A percentile compares a stretch with the other conserved stretches of the same genome.
Evolutionary conservation across 176 grass and related monocot genomes (phyloP).

Genomic region (Hyparrhenia diplandra): DNA sequence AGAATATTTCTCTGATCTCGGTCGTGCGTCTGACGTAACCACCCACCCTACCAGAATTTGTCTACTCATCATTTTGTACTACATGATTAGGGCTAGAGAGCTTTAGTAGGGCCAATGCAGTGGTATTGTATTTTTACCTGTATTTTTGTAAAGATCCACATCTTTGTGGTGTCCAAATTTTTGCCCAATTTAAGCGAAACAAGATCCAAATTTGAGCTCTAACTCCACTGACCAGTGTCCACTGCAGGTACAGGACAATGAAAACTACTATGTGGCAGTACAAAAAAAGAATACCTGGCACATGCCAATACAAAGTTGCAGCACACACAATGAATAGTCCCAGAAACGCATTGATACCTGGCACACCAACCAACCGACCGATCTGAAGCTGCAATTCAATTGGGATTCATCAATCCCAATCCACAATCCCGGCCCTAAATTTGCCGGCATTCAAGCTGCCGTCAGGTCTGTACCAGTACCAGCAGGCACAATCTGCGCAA

Average conservation of each 20-base stretch:
- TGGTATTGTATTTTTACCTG: background rate
- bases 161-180: background rate
- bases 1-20: no score
- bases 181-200: background rate
- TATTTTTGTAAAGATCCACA: background rate
- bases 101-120: background rate
- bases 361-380: conserved; percentile 40
- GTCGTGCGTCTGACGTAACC: background rate
- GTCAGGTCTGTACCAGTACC: background rate
- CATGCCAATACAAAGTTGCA: background rate
- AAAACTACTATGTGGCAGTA: background rate
- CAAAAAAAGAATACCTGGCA: no score
- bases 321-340: background rate
- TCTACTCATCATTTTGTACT: background rate
- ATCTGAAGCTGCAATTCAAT: conserved; percentile 28
- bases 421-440: conserved; percentile 20
- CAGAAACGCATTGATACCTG: conserved; percentile 28
- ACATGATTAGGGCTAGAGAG: background rate
- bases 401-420: background rate
- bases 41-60: background rate
- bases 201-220: background rate
- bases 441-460: conserved; percentile 38
- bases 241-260: background rate
- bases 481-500: conserved; percentile 34
- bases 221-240: background rate